These are phyloP conservation scores for Vaccinium macrocarpon DNA, from an alignment of 148 eudicot species.

Conservation along the genomic window DNA sequence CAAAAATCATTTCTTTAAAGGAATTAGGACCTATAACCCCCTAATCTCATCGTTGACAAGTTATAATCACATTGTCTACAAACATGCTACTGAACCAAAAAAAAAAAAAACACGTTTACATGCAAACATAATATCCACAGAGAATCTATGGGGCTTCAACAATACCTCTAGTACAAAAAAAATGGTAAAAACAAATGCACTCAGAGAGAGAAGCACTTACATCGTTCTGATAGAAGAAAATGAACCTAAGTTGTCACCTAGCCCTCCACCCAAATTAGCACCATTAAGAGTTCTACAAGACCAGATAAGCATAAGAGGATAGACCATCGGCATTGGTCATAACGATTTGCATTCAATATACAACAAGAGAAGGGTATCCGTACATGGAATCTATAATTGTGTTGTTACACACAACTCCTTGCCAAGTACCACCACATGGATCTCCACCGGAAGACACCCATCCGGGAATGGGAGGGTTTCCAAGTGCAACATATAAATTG, in stretches of 20 bases:
- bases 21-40: neutral
- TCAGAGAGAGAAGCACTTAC: slow-evolving; percentile 37
- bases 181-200: neutral
- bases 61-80: neutral
- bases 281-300: slow-evolving; percentile 52
- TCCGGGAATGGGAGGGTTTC: slow-evolving; percentile 73
- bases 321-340: slow-evolving; percentile 6
- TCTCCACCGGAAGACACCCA: slow-evolving; percentile 82
- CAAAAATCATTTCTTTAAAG: neutral
- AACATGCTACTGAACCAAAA: neutral
- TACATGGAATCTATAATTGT: slow-evolving; percentile 66
- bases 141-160: neutral
- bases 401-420: slow-evolving; percentile 70
- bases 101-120: neutral
- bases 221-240: slow-evolving; percentile 63
- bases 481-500: slow-evolving; percentile 66
- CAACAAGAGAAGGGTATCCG: slow-evolving; percentile 16
- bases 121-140: neutral
- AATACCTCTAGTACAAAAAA: neutral
- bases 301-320: slow-evolving; percentile 13
- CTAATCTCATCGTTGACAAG: neutral
- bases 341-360: slow-evolving; percentile 1
- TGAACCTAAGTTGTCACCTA: slow-evolving; percentile 69
- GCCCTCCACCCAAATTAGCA: slow-evolving; percentile 72
- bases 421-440: slow-evolving; percentile 83